phyloP scores from a whole-genome alignment of 345 rosid genomes.

The Salix arbutifolia region DNA sequence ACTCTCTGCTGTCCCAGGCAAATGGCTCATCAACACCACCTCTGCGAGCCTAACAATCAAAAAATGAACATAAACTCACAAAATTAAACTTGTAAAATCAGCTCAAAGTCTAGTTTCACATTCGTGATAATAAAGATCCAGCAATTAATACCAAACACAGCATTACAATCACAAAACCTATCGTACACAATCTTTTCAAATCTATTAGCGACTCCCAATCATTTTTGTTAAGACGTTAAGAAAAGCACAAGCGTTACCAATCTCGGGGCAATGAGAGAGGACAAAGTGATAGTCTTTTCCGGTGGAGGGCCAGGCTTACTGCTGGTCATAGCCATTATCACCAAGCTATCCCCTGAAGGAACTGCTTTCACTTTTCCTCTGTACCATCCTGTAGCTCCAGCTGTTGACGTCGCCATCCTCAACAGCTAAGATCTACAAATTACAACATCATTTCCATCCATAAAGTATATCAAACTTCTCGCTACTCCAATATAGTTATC shows the following conservation, averaged over 20 bases:
- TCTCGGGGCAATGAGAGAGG: constrained; percentile 79
- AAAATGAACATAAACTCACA: constrained; percentile 6
- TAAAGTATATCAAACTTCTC: neutral
- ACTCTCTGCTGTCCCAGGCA: constrained; percentile 97
- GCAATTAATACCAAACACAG: neutral
- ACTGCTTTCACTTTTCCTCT: constrained; percentile 85
- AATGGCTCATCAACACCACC: constrained; percentile 88
- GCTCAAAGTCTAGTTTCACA: neutral
- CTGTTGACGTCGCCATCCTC: constrained; percentile 26
- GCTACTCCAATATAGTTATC: neutral
- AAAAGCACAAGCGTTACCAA: constrained; percentile 37
- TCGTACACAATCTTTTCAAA: neutral
- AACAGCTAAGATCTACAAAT: constrained; percentile 18
- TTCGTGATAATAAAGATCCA: neutral
- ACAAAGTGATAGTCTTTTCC: constrained; percentile 73
- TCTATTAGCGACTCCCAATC: neutral
- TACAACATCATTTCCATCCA: neutral
- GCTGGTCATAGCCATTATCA: constrained; percentile 54
- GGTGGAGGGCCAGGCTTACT: constrained; percentile 78
- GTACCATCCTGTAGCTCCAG: constrained; percentile 38
- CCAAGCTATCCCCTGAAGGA: constrained; percentile 84
- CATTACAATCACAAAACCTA: neutral
- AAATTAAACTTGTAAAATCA: neutral
- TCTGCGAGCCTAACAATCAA: constrained; percentile 57
- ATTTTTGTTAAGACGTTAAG: neutral